Evolutionary conservation across 805 yeast species (phyloP).

Genomic region (Ogataea pini): DNA sequence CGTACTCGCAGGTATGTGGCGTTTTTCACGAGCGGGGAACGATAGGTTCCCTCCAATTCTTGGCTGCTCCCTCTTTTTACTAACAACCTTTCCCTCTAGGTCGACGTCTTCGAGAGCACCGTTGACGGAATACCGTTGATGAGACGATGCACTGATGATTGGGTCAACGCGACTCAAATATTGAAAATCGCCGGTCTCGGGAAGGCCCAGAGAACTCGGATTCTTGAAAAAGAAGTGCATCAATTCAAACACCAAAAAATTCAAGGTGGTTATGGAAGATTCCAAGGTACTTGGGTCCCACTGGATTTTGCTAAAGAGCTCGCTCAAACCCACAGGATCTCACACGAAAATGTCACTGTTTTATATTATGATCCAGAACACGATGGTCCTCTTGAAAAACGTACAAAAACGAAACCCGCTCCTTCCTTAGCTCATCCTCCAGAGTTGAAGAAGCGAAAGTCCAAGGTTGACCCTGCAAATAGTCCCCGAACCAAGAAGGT

Average conservation of each 20-base stretch:
- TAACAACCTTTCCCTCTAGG: slow-evolving; percentile 28
- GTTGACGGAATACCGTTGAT: slow-evolving; percentile 75
- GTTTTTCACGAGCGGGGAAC: too few species aligned
- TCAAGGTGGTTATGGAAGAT: slow-evolving; percentile 84
- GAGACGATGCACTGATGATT: slow-evolving; percentile 88
- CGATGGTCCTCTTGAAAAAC: slow-evolving; percentile 44
- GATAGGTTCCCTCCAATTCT: too few species aligned
- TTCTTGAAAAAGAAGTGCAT: slow-evolving; percentile 74
- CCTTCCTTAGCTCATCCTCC: not conserved
- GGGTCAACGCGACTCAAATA: slow-evolving; percentile 90
- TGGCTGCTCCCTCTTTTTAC: too few species aligned
- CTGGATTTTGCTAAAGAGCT: slow-evolving; percentile 60
- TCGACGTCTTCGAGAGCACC: slow-evolving; percentile 61
- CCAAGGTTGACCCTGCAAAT: slow-evolving; percentile 35
- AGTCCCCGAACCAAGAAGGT: slow-evolving; percentile 16
- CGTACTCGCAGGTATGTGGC: slow-evolving; percentile 44
- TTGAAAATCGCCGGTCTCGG: slow-evolving; percentile 76
- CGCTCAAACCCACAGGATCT: slow-evolving; percentile 52
- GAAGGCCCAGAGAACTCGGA: slow-evolving; percentile 75
- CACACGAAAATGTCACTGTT: slow-evolving; percentile 52
- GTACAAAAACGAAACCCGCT: slow-evolving; percentile 34
- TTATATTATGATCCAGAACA: slow-evolving; percentile 54
- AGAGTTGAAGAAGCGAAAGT: slow-evolving; percentile 29
- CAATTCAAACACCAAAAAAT: slow-evolving; percentile 67
- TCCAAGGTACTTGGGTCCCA: slow-evolving; percentile 89